A percentile compares a stretch with the other conserved stretches of the same genome.
Evolutionary conservation across 108 stramenopile genomes (phyloP).

Genomic region (Nitzschia sp.): DNA sequence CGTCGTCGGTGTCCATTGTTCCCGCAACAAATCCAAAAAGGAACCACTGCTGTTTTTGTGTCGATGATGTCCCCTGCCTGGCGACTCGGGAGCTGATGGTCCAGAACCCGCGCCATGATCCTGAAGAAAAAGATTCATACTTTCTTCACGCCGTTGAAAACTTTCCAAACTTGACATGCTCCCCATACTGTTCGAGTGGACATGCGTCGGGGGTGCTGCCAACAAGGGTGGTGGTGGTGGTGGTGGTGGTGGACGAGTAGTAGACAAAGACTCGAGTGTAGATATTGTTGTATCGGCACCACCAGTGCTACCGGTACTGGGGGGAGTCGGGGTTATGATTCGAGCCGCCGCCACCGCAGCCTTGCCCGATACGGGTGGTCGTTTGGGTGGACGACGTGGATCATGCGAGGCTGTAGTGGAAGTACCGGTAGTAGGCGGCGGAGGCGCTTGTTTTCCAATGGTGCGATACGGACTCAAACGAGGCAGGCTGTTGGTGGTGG

Average conservation of each 20-base stretch:
- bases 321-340: too few species aligned
- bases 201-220: too few species aligned
- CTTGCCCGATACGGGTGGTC: background rate
- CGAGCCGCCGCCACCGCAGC: too few species aligned
- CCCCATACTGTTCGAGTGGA: constrained; percentile 5
- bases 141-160: background rate
- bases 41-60: constrained; percentile 19
- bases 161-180: constrained; percentile 43
- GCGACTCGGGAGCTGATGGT: background rate
- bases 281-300: too few species aligned
- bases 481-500: too few species aligned
- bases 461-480: background rate
- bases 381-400: background rate
- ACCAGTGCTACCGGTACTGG: too few species aligned
- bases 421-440: background rate
- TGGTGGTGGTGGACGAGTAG: constrained; percentile 1
- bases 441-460: background rate
- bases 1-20: constrained; percentile 19
- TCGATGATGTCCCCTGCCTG: background rate
- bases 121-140: background rate
- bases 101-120: too few species aligned
- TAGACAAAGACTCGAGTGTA: too few species aligned
- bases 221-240: constrained; percentile 20
- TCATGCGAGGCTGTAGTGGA: too few species aligned
- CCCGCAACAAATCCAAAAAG: constrained; percentile 17